These are phyloP conservation scores for Calonectria crousiana DNA, from an alignment of 2,329 filamentous ascomycete genomes.

Conservation along the genomic window DNA sequence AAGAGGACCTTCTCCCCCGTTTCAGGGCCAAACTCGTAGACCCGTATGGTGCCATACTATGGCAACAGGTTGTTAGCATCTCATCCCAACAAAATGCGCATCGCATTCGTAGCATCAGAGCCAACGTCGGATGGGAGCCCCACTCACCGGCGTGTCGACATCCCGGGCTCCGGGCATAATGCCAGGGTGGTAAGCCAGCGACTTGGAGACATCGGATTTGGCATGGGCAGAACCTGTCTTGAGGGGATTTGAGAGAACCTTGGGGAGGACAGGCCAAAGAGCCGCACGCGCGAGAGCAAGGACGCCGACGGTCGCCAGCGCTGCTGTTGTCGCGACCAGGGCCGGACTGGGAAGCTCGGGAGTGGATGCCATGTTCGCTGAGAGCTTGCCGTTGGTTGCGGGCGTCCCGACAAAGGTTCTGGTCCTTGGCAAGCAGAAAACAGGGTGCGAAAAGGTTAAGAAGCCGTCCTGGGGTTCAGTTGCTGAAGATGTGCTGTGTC, in stretches of 20 bases:
- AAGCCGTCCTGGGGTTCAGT: background rate
- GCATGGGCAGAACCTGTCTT: slow-evolving; percentile 56
- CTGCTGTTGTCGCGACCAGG: slow-evolving; percentile 54
- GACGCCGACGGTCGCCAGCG: slow-evolving; percentile 56
- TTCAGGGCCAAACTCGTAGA: slow-evolving; percentile 86
- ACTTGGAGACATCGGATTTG: slow-evolving; percentile 47
- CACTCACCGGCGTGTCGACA: slow-evolving; percentile 72
- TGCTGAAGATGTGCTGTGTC: background rate
- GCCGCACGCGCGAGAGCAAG: slow-evolving; percentile 49
- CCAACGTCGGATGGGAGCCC: background rate
- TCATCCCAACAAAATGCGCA: background rate
- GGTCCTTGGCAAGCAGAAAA: background rate
- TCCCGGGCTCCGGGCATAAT: slow-evolving; percentile 79
- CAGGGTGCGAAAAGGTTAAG: background rate
- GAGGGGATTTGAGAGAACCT: slow-evolving; percentile 59
- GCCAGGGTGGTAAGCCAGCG: slow-evolving; percentile 72
- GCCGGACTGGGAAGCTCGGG: slow-evolving; percentile 36
- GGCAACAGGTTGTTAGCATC: background rate
- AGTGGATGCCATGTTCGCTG: slow-evolving; percentile 7
- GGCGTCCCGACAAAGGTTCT: background rate
- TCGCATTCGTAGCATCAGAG: background rate
- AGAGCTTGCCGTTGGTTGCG: background rate
- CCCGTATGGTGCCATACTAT: slow-evolving; percentile 78
- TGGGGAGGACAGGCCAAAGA: slow-evolving; percentile 56
- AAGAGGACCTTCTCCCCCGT: slow-evolving; percentile 80